These are phyloP conservation scores for Ascocoryne sarcoides DNA, from an alignment of 2,329 filamentous ascomycete genomes.

Conservation along the genomic window DNA sequence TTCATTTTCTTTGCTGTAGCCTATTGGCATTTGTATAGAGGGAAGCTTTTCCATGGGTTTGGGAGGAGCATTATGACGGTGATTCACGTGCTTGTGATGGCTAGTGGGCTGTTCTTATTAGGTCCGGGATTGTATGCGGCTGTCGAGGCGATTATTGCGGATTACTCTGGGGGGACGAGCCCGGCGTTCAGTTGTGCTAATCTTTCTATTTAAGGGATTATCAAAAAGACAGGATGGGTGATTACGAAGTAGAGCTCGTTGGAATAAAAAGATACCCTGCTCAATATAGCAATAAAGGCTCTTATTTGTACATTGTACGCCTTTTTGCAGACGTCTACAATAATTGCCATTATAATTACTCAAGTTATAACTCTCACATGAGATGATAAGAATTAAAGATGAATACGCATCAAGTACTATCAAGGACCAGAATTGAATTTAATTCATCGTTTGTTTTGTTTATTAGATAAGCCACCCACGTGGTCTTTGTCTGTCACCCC, in stretches of 20 bases:
- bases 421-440: no score
- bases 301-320: no score
- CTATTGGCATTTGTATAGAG: slow-evolving; percentile 44
- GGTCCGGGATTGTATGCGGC: slow-evolving; percentile 44
- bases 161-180: slow-evolving; percentile 35
- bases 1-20: slow-evolving; percentile 79
- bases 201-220: slow-evolving; percentile 38
- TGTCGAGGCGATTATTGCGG: slow-evolving; percentile 41
- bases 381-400: no score
- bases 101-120: slow-evolving; percentile 38
- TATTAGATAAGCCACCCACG: no score
- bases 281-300: no score
- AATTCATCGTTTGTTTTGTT: no score
- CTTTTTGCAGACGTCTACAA: no score
- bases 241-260: neutral
- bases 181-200: slow-evolving; percentile 43
- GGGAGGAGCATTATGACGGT: slow-evolving; percentile 34
- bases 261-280: neutral
- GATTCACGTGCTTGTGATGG: slow-evolving; percentile 37
- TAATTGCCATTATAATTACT: no score
- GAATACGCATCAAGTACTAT: no score
- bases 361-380: no score
- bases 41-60: slow-evolving; percentile 31
- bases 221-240: neutral
- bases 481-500: no score